phyloP scores from a whole-genome alignment of 2,329 filamentous ascomycete genomes.

The Metarhizium guizhouense region DNA sequence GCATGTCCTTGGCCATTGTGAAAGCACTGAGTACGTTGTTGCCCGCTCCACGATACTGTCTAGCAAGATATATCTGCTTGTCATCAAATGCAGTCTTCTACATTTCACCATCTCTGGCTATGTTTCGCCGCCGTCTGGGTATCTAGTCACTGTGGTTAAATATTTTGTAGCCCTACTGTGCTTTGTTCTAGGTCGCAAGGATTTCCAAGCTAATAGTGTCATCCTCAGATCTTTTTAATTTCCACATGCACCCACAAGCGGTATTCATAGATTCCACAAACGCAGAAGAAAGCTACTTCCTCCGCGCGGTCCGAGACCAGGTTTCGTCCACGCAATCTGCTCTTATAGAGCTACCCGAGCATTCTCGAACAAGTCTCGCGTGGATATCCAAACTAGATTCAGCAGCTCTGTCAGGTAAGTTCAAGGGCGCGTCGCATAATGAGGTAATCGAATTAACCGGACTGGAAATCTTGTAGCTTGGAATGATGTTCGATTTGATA shows the following conservation, averaged over 20 bases:
- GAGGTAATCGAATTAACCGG: conserved; percentile 3
- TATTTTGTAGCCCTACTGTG: background rate
- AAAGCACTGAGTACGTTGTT: conserved; percentile 50
- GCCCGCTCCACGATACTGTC: background rate
- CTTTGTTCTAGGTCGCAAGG: background rate
- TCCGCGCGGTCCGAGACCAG: conserved; percentile 48
- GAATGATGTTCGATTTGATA: conserved; percentile 71
- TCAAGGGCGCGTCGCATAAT: background rate
- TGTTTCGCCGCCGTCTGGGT: background rate
- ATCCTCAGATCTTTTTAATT: conserved; percentile 52
- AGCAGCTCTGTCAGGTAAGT: conserved; percentile 53
- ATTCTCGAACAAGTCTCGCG: conserved; percentile 51
- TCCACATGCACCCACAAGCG: conserved; percentile 68
- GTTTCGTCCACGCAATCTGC: conserved; percentile 43
- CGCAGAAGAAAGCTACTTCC: conserved; percentile 62
- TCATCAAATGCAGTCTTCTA: background rate
- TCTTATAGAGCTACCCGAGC: conserved; percentile 65
- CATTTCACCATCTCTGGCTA: background rate
- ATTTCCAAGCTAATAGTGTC: background rate
- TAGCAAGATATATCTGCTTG: background rate
- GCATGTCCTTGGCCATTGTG: conserved; percentile 56
- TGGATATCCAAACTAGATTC: conserved; percentile 78
- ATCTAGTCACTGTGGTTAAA: background rate
- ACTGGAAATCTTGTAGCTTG: conserved; percentile 46
- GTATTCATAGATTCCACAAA: conserved; percentile 61